Evolutionary conservation across 108 stramenopile genomes (phyloP), one percentile per base, ranked within the genome.

Genomic region (Nitzschia inconspicua): DNA sequence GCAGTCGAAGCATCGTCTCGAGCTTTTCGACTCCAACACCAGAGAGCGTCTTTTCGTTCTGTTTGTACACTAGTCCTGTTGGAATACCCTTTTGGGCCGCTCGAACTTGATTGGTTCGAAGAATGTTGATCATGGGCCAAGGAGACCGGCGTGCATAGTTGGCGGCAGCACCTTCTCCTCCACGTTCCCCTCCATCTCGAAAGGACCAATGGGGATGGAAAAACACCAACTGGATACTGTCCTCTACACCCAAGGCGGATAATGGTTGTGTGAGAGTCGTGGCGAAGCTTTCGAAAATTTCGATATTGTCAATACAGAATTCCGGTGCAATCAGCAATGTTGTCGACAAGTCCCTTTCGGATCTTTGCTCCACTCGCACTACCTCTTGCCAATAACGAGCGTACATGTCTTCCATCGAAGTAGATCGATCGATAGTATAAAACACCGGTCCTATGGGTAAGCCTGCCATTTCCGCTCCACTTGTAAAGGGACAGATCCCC

Each of bases 41-140:
- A 23, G 55, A 54, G 7, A 98, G 72, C 4, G 92, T 95, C 67
- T 94, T 94, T 75, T 96, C 95, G 63, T 98, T 98, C 75, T 98
- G 90, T 62, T 85, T 82, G 75, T 98, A 98, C 10, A 98, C 97
- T 23, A 94, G 67, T 20, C 89, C 97, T 14, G 97, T 98, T 20
- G 97, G 97, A 73, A 98, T 94, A 23, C 93, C 95, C 69, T 74
- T 82, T 76, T 98, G 97, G 4, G 93, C 97, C 19, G 86, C 72
- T 32, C 91, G 83, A 3, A 98, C 97, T 79, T 95, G 90, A 22
- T 74, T 81, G 49, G 97, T 98, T 26, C 97, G 76, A 19, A 98
- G 72, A 53, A 98, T 92, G 66, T 98, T 98, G 70, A 98, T 95
- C 97, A 98, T 98, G 13, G 97, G 97, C 84, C 90, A 95, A 0